Base-by-base conservation (phyloP, 1,139 yeast species). In the Taphrina deformans region DNA sequence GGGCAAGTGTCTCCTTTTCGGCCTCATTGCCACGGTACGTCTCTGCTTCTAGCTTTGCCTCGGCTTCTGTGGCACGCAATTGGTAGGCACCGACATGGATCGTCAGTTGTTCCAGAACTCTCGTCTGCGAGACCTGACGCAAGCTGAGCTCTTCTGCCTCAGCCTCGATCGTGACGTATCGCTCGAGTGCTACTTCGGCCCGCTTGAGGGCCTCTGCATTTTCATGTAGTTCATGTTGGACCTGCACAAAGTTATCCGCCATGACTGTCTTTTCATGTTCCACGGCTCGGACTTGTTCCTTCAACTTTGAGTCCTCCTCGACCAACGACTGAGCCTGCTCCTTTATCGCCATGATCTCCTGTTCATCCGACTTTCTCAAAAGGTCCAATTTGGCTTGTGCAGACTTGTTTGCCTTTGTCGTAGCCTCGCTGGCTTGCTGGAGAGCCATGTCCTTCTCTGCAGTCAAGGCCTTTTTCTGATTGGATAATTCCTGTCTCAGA, bases 51-150 rank as follows among this genome's bases (percentile, higher is more conserved):
- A 45, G 31, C 16, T 31, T 26, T 6, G 18, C 9, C 40, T 55
- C 51, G 10, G 60, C 51, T 18, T 55, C 60, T 16, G 46, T 45
- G 12, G 60, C 60, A 4, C 60, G 60, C 16, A 44, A 18, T 27
- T 55, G 60, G n/a, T 29, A 44, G 12, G 40, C 6, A 21, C 60
- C 46, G 18, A 55, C 27, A 12, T 44, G 46, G 10, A 38, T 21
- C n/a, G 60, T 41, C 12, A 55, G 18, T 14, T 27, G 51, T 9
- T 45, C 33, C 9, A 55, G 41, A 38, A 55, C 44, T 14, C 18
- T 12, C 9, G 44, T 40, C 21, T 55, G 60, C 18, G 46, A 27
- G 12, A 18, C 31, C 35, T 55, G 60, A 24, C 60, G 29, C 27
- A 18, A 46, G 16, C 7, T 29, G 12, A 55, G 60, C 50, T 55